Evolutionary conservation across 2,329 filamentous ascomycete genomes (phyloP).

Genomic region (Keithomyces neogunnii): DNA sequence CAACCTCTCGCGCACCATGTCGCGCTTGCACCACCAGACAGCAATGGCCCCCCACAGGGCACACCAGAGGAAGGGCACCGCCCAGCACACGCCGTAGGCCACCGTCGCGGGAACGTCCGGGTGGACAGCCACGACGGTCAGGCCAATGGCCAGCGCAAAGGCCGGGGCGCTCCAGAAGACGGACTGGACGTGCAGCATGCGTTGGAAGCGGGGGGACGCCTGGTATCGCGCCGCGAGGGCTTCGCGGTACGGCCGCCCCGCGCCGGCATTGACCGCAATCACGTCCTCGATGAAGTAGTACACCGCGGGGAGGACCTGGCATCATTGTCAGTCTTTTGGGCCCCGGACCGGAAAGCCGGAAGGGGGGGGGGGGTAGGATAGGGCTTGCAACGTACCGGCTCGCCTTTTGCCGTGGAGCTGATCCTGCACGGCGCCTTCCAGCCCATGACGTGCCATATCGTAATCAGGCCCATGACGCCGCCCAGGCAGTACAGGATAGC

Average conservation of each 20-base stretch:
- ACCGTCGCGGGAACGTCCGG: constrained; percentile 24
- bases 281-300: constrained; percentile 62
- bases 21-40: constrained; percentile 26
- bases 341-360: too few species aligned
- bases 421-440: constrained; percentile 51
- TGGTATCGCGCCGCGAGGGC: constrained; percentile 32
- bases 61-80: constrained; percentile 30
- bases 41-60: constrained; percentile 25
- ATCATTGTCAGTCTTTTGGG: neutral
- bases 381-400: constrained; percentile 17
- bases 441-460: constrained; percentile 25
- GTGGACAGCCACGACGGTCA: constrained; percentile 28
- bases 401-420: constrained; percentile 53
- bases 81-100: constrained; percentile 30
- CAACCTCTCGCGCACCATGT: constrained; percentile 27
- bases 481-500: constrained; percentile 41
- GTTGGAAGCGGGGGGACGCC: constrained; percentile 31
- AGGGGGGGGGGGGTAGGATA: neutral
- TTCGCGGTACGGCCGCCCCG: constrained; percentile 34
- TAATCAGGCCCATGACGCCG: constrained; percentile 29
- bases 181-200: constrained; percentile 30
- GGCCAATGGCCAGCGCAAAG: constrained; percentile 24
- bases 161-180: constrained; percentile 33
- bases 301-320: constrained; percentile 46
- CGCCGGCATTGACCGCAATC: constrained; percentile 57